phyloP scores from a whole-genome alignment of 2,329 filamentous ascomycete genomes.

The Fusarium nisikadoi region DNA sequence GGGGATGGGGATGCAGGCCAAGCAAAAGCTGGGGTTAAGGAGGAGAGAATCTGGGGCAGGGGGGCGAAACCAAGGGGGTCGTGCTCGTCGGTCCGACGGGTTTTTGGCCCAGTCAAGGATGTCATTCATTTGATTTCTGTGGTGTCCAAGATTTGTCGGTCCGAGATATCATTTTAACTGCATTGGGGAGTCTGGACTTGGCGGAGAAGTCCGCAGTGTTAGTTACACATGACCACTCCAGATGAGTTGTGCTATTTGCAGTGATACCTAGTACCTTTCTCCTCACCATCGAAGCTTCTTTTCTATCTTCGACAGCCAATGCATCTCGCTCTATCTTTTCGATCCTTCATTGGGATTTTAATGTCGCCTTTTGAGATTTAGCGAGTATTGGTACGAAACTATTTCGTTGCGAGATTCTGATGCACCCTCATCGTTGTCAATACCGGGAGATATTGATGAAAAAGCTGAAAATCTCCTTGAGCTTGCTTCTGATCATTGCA shows the following conservation, averaged over 20 bases:
- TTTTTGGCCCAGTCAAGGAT: background rate
- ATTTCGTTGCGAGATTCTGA: no score
- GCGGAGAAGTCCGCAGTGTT: background rate
- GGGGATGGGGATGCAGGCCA: slow-evolving; percentile 7
- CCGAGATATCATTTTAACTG: background rate
- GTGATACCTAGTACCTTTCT: background rate
- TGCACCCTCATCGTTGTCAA: no score
- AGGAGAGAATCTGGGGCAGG: slow-evolving; percentile 28
- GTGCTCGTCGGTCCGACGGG: slow-evolving; percentile 28
- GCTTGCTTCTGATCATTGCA: accelerated
- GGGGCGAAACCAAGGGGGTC: slow-evolving; percentile 9
- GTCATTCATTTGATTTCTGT: background rate
- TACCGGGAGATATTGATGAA: no score
- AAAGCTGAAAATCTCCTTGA: no score
- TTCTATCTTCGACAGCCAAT: no score
- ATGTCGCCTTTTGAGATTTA: no score
- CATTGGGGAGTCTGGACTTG: background rate
- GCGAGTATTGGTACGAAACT: no score
- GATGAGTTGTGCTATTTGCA: background rate
- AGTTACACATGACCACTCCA: background rate
- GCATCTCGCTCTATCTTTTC: no score
- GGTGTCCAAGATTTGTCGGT: background rate
- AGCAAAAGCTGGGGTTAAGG: slow-evolving; percentile 33
- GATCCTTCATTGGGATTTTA: no score
- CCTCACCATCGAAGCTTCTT: no score